Conservation (phyloP, 352 stramenopile genomes). For the Globisporangium nodosum region DNA sequence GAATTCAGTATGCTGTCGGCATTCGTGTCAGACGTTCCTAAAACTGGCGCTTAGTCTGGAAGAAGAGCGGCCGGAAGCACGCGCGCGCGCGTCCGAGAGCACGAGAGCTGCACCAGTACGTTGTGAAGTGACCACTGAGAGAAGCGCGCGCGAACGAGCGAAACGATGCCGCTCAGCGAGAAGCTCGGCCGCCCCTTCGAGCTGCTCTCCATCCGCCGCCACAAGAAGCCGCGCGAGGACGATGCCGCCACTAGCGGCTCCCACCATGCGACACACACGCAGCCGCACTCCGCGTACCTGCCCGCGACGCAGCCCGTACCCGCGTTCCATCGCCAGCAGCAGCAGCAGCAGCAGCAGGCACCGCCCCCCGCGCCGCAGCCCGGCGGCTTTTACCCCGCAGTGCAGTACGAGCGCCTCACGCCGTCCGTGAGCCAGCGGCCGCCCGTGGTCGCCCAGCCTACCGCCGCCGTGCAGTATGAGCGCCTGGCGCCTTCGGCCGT, state of each 20-base stretch:
- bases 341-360: background rate
- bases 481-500: constrained; percentile 27
- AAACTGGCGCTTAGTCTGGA: background rate
- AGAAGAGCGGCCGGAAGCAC: background rate
- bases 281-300: constrained; percentile 4
- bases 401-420: constrained; percentile 18
- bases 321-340: constrained; percentile 11
- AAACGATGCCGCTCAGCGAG: constrained; percentile 44
- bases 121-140: no score
- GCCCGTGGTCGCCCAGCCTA: background rate
- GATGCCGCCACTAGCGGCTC: constrained; percentile 1
- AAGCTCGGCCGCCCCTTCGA: constrained; percentile 56
- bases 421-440: constrained; percentile 16
- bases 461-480: constrained; percentile 37
- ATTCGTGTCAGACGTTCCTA: background rate
- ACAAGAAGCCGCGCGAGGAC: constrained; percentile 47
- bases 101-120: no score
- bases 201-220: constrained; percentile 54
- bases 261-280: background rate
- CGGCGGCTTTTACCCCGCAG: constrained; percentile 19
- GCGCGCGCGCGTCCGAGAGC: no score
- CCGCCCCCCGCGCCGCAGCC: constrained; percentile 12
- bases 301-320: constrained; percentile 4
- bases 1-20: background rate
- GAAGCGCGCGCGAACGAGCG: background rate